Evolutionary conservation across 2,329 filamentous ascomycete genomes (phyloP).

Genomic region (Exophiala alcalophila): DNA sequence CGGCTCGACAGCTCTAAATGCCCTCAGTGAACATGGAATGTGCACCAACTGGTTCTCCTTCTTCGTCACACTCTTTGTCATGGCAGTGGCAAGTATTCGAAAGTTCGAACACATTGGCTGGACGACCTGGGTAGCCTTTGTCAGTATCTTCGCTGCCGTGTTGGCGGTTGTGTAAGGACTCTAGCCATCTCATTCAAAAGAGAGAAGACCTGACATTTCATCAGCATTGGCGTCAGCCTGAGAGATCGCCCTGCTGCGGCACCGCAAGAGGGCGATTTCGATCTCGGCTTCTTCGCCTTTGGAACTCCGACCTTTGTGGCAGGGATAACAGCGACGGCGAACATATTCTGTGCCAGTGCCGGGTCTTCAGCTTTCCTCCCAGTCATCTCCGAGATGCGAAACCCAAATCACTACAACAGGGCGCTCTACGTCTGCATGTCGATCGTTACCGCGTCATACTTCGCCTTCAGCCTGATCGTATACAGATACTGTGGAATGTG

Average conservation of each 20-base stretch:
- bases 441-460: slow-evolving; percentile 43
- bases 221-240: slow-evolving; percentile 33
- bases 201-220: too few relatives aligned
- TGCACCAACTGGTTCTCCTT: slow-evolving; percentile 34
- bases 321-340: slow-evolving; percentile 33
- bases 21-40: slow-evolving; percentile 40
- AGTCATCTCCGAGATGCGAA: slow-evolving; percentile 91
- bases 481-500: slow-evolving; percentile 48
- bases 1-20: slow-evolving; percentile 43
- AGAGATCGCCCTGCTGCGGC: slow-evolving; percentile 38
- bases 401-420: slow-evolving; percentile 79
- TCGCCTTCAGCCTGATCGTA: slow-evolving; percentile 41
- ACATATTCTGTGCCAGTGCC: slow-evolving; percentile 34
- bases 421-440: slow-evolving; percentile 73
- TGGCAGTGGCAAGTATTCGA: slow-evolving; percentile 17
- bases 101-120: slow-evolving; percentile 4
- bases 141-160: slow-evolving; percentile 12
- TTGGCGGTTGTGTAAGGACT: too few relatives aligned
- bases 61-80: slow-evolving; percentile 27
- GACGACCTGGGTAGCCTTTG: slow-evolving; percentile 5
- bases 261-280: slow-evolving; percentile 32
- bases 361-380: slow-evolving; percentile 67
- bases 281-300: slow-evolving; percentile 34
- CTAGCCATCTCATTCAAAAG: too few relatives aligned
- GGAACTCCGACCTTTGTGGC: slow-evolving; percentile 28